Base-by-base conservation (phyloP, 345 rosid genomes). In the Brassica nigra region DNA sequence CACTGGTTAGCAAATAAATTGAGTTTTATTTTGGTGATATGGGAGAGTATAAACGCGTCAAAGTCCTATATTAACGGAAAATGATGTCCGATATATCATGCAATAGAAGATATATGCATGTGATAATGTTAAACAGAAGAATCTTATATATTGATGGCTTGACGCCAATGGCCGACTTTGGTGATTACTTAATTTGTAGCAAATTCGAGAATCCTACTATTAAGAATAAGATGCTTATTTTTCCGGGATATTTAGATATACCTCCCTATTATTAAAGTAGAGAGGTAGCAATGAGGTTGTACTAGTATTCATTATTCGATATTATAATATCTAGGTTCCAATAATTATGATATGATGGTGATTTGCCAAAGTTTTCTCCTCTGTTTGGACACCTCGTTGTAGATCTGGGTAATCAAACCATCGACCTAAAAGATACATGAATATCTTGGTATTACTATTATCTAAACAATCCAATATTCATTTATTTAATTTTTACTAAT, bases 171-270 rank as follows among this genome's bases (percentile, higher is more conserved):
- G 52, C 39, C 29, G 28, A 55, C 44, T 70, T 28, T 28, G 29
- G 7, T 62, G 69, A 59, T 33, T 79, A 67, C 23, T 66, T 44
- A 66, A 14, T 58, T 31, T 31, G 42, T 20, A 33, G 39, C 44
- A 59, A 61, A 42, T 34, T 61, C 62, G 47, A 49, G 70, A 74
- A 61, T 15, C n/a, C 4, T 11, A 74, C 27, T 37, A 68, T 42
- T 34, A 68, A 68, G 82, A 74, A 74, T 74, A 68, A 30, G 75
- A 79, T 79, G 65, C 70, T 79, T 79, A 68, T 49, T 78, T 78
- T 42, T 61, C 57, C 11, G 39, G 27, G 70, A 68, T 79, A 75
- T 64, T 74, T 73, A 12, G 34, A 33, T 55, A 65, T 78, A 4
- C 6, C 2, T n/a, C 11, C 30, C 68, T 39, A 29, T 47, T 73